Conservation (phyloP, 192 early-diverging fungal species). For the Pecoramyces ruminantium region DNA sequence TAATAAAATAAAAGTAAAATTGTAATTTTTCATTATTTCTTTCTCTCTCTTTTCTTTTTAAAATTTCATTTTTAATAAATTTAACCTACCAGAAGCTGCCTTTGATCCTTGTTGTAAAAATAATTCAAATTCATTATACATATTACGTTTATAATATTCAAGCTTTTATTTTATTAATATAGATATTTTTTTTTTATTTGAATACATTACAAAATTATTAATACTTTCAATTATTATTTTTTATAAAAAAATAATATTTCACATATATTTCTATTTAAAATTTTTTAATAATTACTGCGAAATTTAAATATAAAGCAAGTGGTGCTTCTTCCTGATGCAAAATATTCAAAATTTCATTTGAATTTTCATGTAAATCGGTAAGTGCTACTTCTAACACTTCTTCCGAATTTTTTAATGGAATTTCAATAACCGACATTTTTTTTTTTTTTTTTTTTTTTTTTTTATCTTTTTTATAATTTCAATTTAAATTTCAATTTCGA, state of each 20-base stretch:
- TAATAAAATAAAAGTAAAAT: too few relatives aligned
- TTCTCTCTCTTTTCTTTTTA: too few relatives aligned
- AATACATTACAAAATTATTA: too few relatives aligned
- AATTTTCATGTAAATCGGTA: conserved; percentile 29
- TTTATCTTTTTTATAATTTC: too few relatives aligned
- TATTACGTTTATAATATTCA: background rate
- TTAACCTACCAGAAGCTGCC: background rate
- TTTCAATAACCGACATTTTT: conserved; percentile 22
- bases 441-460: background rate
- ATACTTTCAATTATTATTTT: too few relatives aligned
- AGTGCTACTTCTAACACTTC: conserved; percentile 58
- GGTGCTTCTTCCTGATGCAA: conserved; percentile 44
- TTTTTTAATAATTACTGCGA: conserved; percentile 28
- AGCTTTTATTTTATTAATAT: background rate
- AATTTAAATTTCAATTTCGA: too few relatives aligned
- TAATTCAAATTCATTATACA: background rate
- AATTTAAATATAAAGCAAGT: conserved; percentile 43
- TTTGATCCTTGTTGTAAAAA: background rate
- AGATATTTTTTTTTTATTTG: too few relatives aligned
- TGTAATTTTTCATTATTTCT: too few relatives aligned
- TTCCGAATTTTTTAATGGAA: conserved; percentile 37
- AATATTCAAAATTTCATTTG: conserved; percentile 48
- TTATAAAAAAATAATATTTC: too few relatives aligned
- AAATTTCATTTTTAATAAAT: background rate
- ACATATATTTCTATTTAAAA: too few relatives aligned